phyloP scores from a whole-genome alignment of 2,329 filamentous ascomycete genomes.

The Paecilomyces variotii region DNA sequence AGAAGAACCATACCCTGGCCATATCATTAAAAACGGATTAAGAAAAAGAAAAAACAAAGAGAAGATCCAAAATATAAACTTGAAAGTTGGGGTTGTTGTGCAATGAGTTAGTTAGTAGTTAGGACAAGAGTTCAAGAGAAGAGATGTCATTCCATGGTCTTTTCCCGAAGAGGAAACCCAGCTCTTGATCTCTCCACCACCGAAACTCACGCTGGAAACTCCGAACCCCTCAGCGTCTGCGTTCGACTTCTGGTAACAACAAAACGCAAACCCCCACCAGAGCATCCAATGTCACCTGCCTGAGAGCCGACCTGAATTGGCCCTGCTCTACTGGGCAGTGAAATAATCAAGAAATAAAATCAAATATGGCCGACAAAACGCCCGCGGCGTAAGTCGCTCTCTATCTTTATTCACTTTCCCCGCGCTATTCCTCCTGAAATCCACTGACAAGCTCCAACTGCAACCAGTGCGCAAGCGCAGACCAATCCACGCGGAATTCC shows the following conservation, averaged over 20 bases:
- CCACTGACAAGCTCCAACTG: neutral
- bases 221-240: neutral
- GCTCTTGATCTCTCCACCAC: constrained; percentile 14
- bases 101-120: constrained; percentile 2
- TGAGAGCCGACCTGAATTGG: neutral
- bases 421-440: neutral
- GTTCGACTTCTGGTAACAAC: neutral
- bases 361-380: constrained; percentile 22
- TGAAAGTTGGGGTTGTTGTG: neutral
- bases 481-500: constrained; percentile 41
- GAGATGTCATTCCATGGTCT: constrained; percentile 5
- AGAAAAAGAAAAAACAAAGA: constrained; percentile 5
- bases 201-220: constrained; percentile 6
- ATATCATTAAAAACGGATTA: neutral
- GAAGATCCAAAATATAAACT: neutral
- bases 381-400: constrained; percentile 14
- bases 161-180: constrained; percentile 19
- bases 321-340: neutral
- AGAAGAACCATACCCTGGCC: constrained; percentile 33
- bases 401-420: neutral
- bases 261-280: neutral
- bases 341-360: neutral
- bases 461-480: constrained; percentile 10
- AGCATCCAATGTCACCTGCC: neutral
- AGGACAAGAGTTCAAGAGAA: neutral